These are phyloP conservation scores for Zygoascus ofunaensis DNA, from an alignment of 805 yeast species.

Conservation along the genomic window DNA sequence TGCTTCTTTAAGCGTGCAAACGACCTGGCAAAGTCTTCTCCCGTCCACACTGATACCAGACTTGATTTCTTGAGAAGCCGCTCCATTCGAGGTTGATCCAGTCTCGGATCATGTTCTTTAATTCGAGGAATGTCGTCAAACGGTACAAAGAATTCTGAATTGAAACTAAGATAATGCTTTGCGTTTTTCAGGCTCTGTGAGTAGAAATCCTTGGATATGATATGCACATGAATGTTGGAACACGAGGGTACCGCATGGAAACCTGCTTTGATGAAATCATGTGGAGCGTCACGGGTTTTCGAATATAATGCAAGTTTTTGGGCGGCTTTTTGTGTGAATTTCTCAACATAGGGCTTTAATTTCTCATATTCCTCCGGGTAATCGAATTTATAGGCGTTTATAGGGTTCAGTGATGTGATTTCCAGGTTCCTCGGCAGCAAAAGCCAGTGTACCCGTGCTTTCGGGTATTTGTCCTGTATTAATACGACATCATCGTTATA, in stretches of 20 bases:
- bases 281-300: slow-evolving; percentile 1
- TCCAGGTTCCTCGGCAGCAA: slow-evolving; percentile 44
- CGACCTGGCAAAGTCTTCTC: slow-evolving; percentile 33
- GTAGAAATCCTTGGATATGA: slow-evolving; percentile 55
- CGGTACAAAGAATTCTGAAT: slow-evolving; percentile 51
- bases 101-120: slow-evolving; percentile 8
- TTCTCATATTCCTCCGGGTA: slow-evolving; percentile 25
- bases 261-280: slow-evolving; percentile 41
- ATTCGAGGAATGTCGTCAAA: slow-evolving; percentile 41
- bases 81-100: slow-evolving; percentile 36
- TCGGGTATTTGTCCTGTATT: slow-evolving; percentile 54
- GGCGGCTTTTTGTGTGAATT: slow-evolving; percentile 27
- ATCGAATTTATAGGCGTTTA: slow-evolving; percentile 34
- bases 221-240: slow-evolving; percentile 63
- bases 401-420: slow-evolving; percentile 43
- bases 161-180: slow-evolving; percentile 65
- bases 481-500: slow-evolving; percentile 47
- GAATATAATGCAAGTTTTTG: slow-evolving; percentile 26
- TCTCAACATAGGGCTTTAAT: slow-evolving; percentile 30
- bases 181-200: slow-evolving; percentile 48
- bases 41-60: slow-evolving; percentile 37
- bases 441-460: slow-evolving; percentile 50
- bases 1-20: slow-evolving; percentile 38
- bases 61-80: slow-evolving; percentile 26
- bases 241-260: slow-evolving; percentile 66